These are phyloP conservation scores for Ustilago curta DNA, from an alignment of 1,284 basidiomycete species.

Conservation along the genomic window DNA sequence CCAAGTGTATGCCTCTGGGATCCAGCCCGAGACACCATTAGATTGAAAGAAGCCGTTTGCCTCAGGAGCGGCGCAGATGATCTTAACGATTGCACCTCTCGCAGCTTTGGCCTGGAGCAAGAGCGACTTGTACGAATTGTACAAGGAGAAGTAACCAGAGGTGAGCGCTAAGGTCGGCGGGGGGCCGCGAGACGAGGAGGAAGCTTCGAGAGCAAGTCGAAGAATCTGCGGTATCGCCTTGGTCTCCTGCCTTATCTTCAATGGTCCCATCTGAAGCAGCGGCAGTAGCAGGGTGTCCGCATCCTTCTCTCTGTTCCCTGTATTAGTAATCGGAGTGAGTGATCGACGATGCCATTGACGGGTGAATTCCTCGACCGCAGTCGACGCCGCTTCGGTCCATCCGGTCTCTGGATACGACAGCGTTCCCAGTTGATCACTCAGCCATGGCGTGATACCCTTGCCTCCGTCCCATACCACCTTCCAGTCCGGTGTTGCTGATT, in stretches of 20 bases:
- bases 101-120: slow-evolving; percentile 53
- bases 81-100: slow-evolving; percentile 55
- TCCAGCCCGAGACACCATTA: slow-evolving; percentile 85
- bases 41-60: slow-evolving; percentile 92
- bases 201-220: slow-evolving; percentile 8
- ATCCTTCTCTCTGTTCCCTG: neutral
- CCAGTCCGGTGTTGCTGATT: slow-evolving; percentile 20
- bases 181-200: neutral
- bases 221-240: slow-evolving; percentile 55
- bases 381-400: slow-evolving; percentile 39
- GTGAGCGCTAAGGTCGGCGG: slow-evolving; percentile 72
- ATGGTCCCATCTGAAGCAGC: slow-evolving; percentile 70
- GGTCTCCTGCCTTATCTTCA: slow-evolving; percentile 70
- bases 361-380: slow-evolving; percentile 46
- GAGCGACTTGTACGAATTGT: slow-evolving; percentile 76
- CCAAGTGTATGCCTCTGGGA: slow-evolving; percentile 94
- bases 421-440: neutral
- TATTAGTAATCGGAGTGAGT: neutral
- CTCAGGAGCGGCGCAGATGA: slow-evolving; percentile 88
- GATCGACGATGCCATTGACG: slow-evolving; percentile 38
- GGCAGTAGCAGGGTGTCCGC: slow-evolving; percentile 65
- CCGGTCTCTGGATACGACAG: slow-evolving; percentile 26
- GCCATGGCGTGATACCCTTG: slow-evolving; percentile 5
- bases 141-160: slow-evolving; percentile 93
- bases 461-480: slow-evolving; percentile 63